Percentiles rank a stretch among this genome's conserved stretches.
Conservation (phyloP, 2,329 filamentous ascomycete genomes). For the Rhinocladiella mackenziei region DNA sequence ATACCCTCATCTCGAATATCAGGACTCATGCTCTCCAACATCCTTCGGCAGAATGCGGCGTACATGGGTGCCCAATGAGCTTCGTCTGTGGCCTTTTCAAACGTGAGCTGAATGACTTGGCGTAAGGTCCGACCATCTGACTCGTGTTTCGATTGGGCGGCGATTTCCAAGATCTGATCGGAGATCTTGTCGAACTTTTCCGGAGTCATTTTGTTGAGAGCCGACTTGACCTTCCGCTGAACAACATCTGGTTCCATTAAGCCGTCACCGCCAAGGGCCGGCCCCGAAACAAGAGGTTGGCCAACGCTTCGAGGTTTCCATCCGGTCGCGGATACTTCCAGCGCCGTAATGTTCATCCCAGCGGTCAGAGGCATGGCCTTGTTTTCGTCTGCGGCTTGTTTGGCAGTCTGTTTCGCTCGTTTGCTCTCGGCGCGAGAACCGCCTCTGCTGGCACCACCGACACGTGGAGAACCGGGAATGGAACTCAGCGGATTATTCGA, state of each 20-base stretch:
- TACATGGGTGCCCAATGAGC: conserved; percentile 99
- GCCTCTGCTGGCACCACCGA: conserved; percentile 60
- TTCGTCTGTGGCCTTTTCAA: conserved; percentile 98
- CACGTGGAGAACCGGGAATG: conserved; percentile 68
- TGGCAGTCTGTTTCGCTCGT: conserved; percentile 47
- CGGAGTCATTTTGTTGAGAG: conserved; percentile 99
- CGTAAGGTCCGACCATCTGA: conserved; percentile 87
- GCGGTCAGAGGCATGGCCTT: conserved; percentile 90
- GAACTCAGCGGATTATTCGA: conserved; percentile 50
- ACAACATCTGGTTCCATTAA: conserved; percentile 87
- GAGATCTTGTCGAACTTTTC: conserved; percentile 98
- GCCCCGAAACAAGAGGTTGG: conserved; percentile 41
- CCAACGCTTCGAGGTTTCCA: conserved; percentile 83
- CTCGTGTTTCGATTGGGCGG: conserved; percentile 92
- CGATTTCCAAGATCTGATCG: conserved; percentile 87
- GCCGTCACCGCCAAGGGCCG: conserved; percentile 49
- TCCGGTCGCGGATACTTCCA: conserved; percentile 66
- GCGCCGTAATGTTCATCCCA: conserved; percentile 74
- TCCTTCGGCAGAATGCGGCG: conserved; percentile 94
- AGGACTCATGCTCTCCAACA: conserved; percentile 90
- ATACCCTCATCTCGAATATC: conserved; percentile 96
- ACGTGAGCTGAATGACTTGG: conserved; percentile 97
- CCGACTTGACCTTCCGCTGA: conserved; percentile 97
- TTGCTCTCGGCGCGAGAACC: conserved; percentile 45
- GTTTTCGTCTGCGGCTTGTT: conserved; percentile 65